phyloP scores from a whole-genome alignment of 306 rosid species.

The Cyclanthera cordifolia region DNA sequence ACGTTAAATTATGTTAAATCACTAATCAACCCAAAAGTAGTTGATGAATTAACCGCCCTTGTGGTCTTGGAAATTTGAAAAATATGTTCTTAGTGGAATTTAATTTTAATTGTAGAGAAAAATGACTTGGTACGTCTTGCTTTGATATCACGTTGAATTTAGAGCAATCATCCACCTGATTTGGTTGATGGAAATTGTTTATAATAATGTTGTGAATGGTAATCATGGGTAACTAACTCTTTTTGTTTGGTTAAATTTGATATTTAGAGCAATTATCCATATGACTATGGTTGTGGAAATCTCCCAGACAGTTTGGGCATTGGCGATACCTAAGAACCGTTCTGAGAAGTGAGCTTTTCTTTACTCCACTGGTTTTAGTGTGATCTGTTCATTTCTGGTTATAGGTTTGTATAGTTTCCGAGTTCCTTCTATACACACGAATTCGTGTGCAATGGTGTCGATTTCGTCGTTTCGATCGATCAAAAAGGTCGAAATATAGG shows the following conservation, averaged over 20 bases:
- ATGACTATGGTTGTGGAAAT: constrained; percentile 13
- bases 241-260: neutral
- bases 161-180: no score
- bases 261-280: neutral
- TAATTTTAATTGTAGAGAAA: no score
- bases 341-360: constrained; percentile 9
- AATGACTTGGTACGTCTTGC: no score
- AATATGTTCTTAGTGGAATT: no score
- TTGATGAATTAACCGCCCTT: no score
- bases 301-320: constrained; percentile 80
- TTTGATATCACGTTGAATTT: no score
- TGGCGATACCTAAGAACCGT: constrained; percentile 68
- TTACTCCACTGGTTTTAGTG: constrained; percentile 3
- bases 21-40: no score
- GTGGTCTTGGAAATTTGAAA: no score
- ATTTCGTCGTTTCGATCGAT: neutral
- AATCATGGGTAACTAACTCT: neutral
- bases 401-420: constrained; percentile 2
- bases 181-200: neutral
- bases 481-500: constrained; percentile 6
- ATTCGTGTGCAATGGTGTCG: neutral
- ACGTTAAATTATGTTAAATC: no score
- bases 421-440: neutral
- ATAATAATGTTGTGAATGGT: no score
- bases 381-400: constrained; percentile 3